A percentile compares a stretch with the other conserved stretches of the same genome.
These are phyloP conservation scores for Diutina sp. DNA, from an alignment of 1,139 yeast species.

Conservation along the genomic window DNA sequence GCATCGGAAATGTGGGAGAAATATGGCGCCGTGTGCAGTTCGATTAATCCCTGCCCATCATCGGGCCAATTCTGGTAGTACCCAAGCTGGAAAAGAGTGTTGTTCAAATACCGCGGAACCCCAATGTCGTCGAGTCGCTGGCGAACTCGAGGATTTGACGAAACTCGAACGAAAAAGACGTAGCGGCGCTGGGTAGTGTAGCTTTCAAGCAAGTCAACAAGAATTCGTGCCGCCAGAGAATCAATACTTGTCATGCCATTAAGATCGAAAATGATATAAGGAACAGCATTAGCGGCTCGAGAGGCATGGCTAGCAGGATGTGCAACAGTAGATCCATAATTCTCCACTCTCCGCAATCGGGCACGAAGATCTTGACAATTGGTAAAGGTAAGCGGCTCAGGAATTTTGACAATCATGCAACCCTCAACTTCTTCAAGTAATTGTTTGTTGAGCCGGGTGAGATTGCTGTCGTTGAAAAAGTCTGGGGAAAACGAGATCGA, in stretches of 20 bases:
- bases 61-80: not conserved
- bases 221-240: conserved; percentile 73
- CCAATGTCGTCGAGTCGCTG: not conserved
- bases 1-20: conserved; percentile 1
- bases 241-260: conserved; percentile 83
- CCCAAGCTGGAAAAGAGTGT: not conserved
- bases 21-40: not conserved
- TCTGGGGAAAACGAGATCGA: conserved; percentile 7
- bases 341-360: conserved; percentile 64
- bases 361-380: conserved; percentile 75
- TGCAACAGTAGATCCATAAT: conserved; percentile 69
- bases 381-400: conserved; percentile 39
- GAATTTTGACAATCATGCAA: conserved; percentile 67
- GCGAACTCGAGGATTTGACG: not conserved
- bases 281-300: conserved; percentile 41
- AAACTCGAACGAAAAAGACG: not conserved
- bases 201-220: not conserved
- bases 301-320: conserved; percentile 71
- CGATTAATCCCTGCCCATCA: not conserved
- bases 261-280: conserved; percentile 66
- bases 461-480: conserved; percentile 18
- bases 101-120: not conserved
- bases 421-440: conserved; percentile 69
- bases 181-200: not conserved
- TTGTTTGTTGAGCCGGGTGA: conserved; percentile 24